A percentile compares a stretch with the other conserved stretches of the same genome.
These are phyloP conservation scores for Nissolia schottii DNA, from an alignment of 306 rosid genomes.

Conservation along the genomic window DNA sequence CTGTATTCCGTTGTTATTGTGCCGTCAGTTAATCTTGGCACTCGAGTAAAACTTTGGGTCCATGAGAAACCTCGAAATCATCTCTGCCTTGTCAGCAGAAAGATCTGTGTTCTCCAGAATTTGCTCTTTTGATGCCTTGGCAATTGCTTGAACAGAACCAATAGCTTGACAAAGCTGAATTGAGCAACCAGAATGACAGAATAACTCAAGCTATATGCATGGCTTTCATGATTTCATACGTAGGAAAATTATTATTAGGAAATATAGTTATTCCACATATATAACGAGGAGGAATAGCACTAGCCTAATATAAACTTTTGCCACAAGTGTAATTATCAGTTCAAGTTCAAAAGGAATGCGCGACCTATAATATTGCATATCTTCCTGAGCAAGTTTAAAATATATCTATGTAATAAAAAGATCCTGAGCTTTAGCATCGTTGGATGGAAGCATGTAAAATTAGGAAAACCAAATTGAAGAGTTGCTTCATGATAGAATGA, in stretches of 20 bases:
- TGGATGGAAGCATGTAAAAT: constrained; percentile 10
- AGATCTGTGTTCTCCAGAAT: constrained; percentile 86
- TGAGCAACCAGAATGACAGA: constrained; percentile 30
- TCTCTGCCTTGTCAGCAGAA: constrained; percentile 74
- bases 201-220: constrained; percentile 11
- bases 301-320: constrained; percentile 12
- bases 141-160: constrained; percentile 85
- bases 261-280: not conserved
- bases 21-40: constrained; percentile 57
- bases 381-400: constrained; percentile 1
- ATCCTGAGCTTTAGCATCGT: not conserved
- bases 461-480: constrained; percentile 5
- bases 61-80: constrained; percentile 61
- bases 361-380: not conserved
- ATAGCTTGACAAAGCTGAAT: constrained; percentile 81
- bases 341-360: constrained; percentile 1
- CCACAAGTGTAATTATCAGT: not conserved
- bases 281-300: not conserved
- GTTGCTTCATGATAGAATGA: constrained; percentile 12
- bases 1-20: constrained; percentile 9
- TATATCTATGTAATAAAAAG: not conserved
- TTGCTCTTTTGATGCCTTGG: constrained; percentile 68
- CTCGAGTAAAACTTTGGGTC: constrained; percentile 65
- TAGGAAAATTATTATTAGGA: not conserved
- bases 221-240: not conserved